Evolutionary conservation across 2,329 filamentous ascomycete species (phyloP).

Genomic region (Fusarium nygamai): DNA sequence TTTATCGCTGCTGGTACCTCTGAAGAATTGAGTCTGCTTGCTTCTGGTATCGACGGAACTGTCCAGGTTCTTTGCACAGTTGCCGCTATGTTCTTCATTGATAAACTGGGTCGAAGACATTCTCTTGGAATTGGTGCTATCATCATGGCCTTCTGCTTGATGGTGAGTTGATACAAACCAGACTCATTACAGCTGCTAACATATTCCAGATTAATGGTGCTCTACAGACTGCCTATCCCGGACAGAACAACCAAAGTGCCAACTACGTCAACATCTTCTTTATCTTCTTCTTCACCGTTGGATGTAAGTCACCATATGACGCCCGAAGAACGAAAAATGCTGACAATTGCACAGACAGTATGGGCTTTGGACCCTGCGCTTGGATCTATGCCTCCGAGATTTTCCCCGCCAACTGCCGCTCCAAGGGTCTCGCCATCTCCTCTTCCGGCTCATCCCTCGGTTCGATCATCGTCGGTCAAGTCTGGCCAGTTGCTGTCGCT

Average conservation of each 20-base stretch:
- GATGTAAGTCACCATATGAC: background rate
- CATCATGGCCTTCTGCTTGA: conserved; percentile 21
- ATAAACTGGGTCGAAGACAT: conserved; percentile 18
- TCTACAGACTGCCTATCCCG: conserved; percentile 5
- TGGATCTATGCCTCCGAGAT: conserved; percentile 24
- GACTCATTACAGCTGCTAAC: background rate
- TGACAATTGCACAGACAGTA: background rate
- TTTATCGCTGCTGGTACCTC: conserved; percentile 16
- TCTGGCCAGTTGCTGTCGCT: conserved; percentile 10
- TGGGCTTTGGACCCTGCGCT: conserved; percentile 13
- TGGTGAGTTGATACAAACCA: background rate
- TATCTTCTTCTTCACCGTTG: conserved; percentile 15
- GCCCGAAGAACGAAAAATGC: too few relatives aligned
- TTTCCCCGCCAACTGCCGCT: conserved; percentile 19
- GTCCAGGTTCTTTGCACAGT: conserved; percentile 15
- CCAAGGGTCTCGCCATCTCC: conserved; percentile 14
- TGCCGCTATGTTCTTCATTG: conserved; percentile 25
- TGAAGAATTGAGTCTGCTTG: conserved; percentile 4
- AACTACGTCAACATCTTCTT: conserved; percentile 24
- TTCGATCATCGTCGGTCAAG: conserved; percentile 15
- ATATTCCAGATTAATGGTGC: conserved; percentile 4
- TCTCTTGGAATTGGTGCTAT: conserved; percentile 7
- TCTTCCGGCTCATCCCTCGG: conserved; percentile 12
- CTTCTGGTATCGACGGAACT: conserved; percentile 16
- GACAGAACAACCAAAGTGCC: conserved; percentile 8